These are phyloP conservation scores for Neurospora africana DNA, from an alignment of 495 filamentous ascomycete species.

Conservation along the genomic window DNA sequence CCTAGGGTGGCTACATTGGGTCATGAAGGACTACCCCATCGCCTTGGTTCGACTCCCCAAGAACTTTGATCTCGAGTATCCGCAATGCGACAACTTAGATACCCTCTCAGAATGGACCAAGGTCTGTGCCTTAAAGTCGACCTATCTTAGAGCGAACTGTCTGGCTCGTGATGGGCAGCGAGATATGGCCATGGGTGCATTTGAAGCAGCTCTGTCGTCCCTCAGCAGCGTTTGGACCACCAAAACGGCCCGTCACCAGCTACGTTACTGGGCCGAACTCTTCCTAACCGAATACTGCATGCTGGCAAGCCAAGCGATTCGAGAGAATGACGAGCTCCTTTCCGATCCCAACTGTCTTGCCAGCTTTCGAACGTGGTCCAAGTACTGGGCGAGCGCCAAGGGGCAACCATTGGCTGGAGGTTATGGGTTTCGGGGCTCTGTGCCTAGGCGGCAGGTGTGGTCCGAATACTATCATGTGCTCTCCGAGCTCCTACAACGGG, in stretches of 20 bases:
- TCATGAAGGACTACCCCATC: conserved; percentile 52
- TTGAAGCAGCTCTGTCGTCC: conserved; percentile 50
- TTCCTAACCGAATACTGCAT: conserved; percentile 63
- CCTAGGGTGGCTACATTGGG: conserved; percentile 74
- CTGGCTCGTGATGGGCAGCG: conserved; percentile 45
- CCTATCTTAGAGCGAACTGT: conserved; percentile 65
- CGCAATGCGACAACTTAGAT: conserved; percentile 36
- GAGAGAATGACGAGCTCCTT: conserved; percentile 33
- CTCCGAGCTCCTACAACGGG: conserved; percentile 51
- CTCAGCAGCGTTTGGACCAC: conserved; percentile 37
- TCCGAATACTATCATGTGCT: conserved; percentile 68
- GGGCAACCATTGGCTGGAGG: conserved; percentile 29
- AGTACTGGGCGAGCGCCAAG: conserved; percentile 41
- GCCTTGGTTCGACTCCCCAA: conserved; percentile 54
- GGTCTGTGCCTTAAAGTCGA: conserved; percentile 67
- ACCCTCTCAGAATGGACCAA: conserved; percentile 59
- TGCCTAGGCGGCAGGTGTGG: conserved; percentile 56
- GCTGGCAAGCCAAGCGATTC: conserved; percentile 46
- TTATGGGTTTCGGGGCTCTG: conserved; percentile 33
- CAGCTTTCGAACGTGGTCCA: conserved; percentile 53
- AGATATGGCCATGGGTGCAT: conserved; percentile 51
- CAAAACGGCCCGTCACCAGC: conserved; percentile 42
- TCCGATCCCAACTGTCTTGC: conserved; percentile 38
- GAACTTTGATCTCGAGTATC: conserved; percentile 42
- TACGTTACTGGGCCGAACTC: conserved; percentile 67